phyloP scores from a whole-genome alignment of 345 rosid genomes.

The Salix koriyanagi region DNA sequence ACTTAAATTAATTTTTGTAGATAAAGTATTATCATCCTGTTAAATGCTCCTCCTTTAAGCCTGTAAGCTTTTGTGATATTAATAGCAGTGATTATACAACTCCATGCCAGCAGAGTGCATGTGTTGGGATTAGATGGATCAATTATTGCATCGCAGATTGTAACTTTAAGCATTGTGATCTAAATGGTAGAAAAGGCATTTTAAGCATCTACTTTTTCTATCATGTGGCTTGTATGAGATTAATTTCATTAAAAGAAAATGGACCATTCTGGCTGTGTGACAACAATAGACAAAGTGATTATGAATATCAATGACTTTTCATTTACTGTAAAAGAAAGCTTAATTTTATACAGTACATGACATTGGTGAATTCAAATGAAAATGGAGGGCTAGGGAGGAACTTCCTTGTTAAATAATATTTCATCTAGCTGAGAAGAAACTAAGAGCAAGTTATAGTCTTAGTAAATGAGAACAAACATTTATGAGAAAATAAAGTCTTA shows the following conservation, averaged over 20 bases:
- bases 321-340: not conserved
- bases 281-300: not conserved
- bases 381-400: not conserved
- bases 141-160: not conserved
- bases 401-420: too few relatives aligned
- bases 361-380: not conserved
- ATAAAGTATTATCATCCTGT: not conserved
- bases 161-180: not conserved
- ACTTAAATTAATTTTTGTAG: not conserved
- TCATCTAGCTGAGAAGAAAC: not conserved
- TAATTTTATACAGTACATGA: not conserved
- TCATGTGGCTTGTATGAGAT: not conserved
- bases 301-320: not conserved
- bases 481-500: not conserved
- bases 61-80: not conserved
- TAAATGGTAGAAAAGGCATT: not conserved
- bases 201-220: not conserved
- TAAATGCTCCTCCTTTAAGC: not conserved
- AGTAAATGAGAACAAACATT: not conserved
- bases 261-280: not conserved
- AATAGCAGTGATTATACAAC: too few relatives aligned
- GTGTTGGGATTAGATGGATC: not conserved
- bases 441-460: not conserved
- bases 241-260: not conserved
- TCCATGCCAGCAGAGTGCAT: not conserved